Evolutionary conservation across 192 early-diverging fungal genomes (phyloP).

Genomic region (Funneliformis geosporum): DNA sequence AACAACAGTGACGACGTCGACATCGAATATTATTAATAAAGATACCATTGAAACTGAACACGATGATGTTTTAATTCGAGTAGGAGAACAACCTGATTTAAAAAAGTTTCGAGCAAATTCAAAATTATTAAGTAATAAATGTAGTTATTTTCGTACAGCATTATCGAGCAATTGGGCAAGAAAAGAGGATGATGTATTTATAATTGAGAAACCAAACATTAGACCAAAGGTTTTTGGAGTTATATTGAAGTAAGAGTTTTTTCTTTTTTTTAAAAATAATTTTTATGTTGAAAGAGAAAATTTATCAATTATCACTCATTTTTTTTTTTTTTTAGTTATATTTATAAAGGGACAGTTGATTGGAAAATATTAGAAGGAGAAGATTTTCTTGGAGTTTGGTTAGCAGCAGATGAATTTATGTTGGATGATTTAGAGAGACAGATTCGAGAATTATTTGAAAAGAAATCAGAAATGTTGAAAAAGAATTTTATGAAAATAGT

Average conservation of each 20-base stretch:
- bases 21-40: not conserved
- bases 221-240: conserved; percentile 17
- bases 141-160: conserved; percentile 21
- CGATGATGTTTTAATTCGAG: conserved; percentile 22
- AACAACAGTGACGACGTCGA: not conserved
- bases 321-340: not conserved
- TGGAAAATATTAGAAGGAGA: not conserved
- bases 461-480: not conserved
- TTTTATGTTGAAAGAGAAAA: not conserved
- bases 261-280: not conserved
- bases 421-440: conserved; percentile 13
- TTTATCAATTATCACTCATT: not conserved
- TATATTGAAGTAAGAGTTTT: not conserved
- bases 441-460: conserved; percentile 19
- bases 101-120: conserved; percentile 19
- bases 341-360: conserved; percentile 1
- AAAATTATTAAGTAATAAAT: not conserved
- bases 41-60: not conserved
- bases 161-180: conserved; percentile 29
- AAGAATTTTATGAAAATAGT: conserved; percentile 10
- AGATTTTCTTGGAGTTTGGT: conserved; percentile 6
- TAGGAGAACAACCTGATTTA: conserved; percentile 12
- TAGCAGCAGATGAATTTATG: conserved; percentile 26
- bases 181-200: conserved; percentile 10
- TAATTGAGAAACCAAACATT: conserved; percentile 27